Base-by-base conservation (phyloP, 75 land plant species). In the Pinus tabuliformis region DNA sequence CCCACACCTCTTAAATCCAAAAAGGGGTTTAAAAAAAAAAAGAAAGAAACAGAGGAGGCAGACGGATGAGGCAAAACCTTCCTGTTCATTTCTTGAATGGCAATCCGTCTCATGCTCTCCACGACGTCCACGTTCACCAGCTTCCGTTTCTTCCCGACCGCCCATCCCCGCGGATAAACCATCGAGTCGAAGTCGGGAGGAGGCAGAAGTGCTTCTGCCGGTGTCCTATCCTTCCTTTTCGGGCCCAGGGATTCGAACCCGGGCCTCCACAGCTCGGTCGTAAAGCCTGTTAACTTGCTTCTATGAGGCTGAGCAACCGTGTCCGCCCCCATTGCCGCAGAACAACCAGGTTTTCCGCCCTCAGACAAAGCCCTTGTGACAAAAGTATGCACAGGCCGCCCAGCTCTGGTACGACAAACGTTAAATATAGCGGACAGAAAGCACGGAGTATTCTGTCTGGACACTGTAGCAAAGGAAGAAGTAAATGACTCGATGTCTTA, bases 61-160 rank as follows among this genome's bases (percentile, higher is more conserved):
- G 2, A 59, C n/a, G 16, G 2, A 33, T 36, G 42, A 64, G 36
- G 68, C 26, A 64, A 45, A 13, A 93, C 96, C 98, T 95, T 95
- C 72, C 98, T 77, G 78, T 95, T 95, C 92, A 95, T 93, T 80
- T 95, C 96, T 65, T 95, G 98, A 26, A 95, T 86, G 17, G 98
- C 98, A 80, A 95, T 93, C 65, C 90, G 86, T n/a, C 98, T 73
- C 98, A 95, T 95, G 84, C 98, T 95, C 83, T 95, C 96, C 33
- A 95, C 98, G 58, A 95, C 98, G 75, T 95, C 96, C 42, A 93
- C 96, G 79, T 95, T 95, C 11, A 95, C 98, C 16, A 95, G 90
- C 86, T 95, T 95, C 33, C 98, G 74, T 79, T 91, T 95, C 89
- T 95, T 95, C 16, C 98, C 98, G 30, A 91, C 82, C 62, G 91